These are phyloP conservation scores for Dothistroma septosporum DNA, from an alignment of 2,329 filamentous ascomycete genomes.

Conservation along the genomic window DNA sequence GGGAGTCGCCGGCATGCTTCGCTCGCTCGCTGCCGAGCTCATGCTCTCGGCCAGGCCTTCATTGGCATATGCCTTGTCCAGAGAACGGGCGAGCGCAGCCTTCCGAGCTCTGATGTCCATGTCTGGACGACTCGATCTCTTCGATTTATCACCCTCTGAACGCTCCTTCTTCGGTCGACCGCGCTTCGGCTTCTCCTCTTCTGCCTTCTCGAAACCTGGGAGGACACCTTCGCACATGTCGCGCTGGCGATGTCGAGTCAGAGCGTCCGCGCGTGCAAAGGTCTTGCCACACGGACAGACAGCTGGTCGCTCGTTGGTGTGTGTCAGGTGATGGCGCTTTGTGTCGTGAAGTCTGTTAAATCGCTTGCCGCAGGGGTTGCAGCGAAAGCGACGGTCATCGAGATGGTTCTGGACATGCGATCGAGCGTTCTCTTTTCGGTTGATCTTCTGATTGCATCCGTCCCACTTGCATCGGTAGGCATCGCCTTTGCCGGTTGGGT, in stretches of 20 bases:
- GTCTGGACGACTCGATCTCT: constrained; percentile 43
- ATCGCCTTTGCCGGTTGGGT: constrained; percentile 41
- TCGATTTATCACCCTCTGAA: constrained; percentile 20
- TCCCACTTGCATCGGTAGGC: constrained; percentile 53
- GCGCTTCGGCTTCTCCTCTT: constrained; percentile 64
- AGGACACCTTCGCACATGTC: constrained; percentile 97
- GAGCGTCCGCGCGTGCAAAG: constrained; percentile 90
- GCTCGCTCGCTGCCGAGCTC: constrained; percentile 29
- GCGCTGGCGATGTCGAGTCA: constrained; percentile 88
- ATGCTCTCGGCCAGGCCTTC: constrained; percentile 21
- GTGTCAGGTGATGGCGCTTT: constrained; percentile 95
- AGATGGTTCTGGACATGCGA: constrained; percentile 97
- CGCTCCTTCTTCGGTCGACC: constrained; percentile 61
- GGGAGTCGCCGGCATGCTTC: constrained; percentile 33
- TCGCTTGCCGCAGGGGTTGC: constrained; percentile 87
- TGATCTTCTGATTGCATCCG: constrained; percentile 82
- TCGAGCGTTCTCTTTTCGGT: constrained; percentile 98
- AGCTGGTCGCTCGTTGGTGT: constrained; percentile 93
- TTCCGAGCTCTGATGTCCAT: constrained; percentile 57
- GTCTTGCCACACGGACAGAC: constrained; percentile 90
- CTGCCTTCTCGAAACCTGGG: constrained; percentile 57
- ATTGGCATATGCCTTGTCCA: constrained; percentile 25
- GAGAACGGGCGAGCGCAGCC: constrained; percentile 50
- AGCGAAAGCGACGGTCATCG: constrained; percentile 91
- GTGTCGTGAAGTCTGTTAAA: constrained; percentile 97